Conservation (phyloP, 164 flowering plant species). For the Cinnamomum chago region DNA sequence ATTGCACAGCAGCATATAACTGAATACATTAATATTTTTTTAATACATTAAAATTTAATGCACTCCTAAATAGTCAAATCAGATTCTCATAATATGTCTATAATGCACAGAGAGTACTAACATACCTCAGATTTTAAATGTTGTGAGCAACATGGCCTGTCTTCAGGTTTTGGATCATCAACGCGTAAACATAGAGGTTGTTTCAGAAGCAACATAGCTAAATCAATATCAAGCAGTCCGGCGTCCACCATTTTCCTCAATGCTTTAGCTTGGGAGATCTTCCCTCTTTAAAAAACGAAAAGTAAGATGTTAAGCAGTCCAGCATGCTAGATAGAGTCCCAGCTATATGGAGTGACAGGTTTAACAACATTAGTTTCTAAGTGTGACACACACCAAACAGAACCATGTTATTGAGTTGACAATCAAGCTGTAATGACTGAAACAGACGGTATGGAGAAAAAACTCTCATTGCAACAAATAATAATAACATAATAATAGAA, state of each 20-base stretch:
- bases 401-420: neutral
- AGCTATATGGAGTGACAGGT: neutral
- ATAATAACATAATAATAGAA: too few relatives aligned
- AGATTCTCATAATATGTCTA: neutral
- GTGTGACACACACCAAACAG: neutral
- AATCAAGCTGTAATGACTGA: neutral
- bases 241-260: slow-evolving; percentile 46
- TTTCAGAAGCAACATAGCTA: slow-evolving; percentile 28
- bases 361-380: neutral
- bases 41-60: too few relatives aligned
- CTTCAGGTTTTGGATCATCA: slow-evolving; percentile 10
- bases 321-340: neutral
- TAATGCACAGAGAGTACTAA: neutral
- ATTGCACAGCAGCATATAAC: too few relatives aligned
- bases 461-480: too few relatives aligned
- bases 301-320: slow-evolving; percentile 1
- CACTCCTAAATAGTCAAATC: neutral
- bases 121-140: slow-evolving; percentile 20
- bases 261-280: slow-evolving; percentile 40
- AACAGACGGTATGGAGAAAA: neutral
- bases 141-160: neutral
- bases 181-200: slow-evolving; percentile 26
- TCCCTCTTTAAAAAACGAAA: slow-evolving; percentile 30
- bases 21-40: too few relatives aligned
- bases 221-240: slow-evolving; percentile 34